These are phyloP conservation scores for Colletotrichum australisinense DNA, from an alignment of 2,329 filamentous ascomycete genomes.

Conservation along the genomic window DNA sequence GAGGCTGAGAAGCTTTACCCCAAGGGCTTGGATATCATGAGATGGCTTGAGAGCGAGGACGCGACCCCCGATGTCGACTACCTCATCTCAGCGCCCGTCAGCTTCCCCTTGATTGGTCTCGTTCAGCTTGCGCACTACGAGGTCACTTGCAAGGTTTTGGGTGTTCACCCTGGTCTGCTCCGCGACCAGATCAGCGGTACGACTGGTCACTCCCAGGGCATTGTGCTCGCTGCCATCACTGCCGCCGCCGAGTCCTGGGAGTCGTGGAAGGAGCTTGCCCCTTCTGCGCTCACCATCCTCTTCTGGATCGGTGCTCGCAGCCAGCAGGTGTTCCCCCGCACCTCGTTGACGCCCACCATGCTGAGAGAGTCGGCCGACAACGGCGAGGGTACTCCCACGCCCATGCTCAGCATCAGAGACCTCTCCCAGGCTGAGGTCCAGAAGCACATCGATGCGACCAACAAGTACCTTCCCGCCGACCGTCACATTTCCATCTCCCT, in stretches of 20 bases:
- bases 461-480: slow-evolving; percentile 92
- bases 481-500: slow-evolving; percentile 95
- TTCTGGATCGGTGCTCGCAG: slow-evolving; percentile 99
- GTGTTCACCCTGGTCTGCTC: slow-evolving; percentile 88
- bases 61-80: slow-evolving; percentile 95
- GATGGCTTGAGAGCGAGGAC: slow-evolving; percentile 91
- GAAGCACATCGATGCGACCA: slow-evolving; percentile 96
- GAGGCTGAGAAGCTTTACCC: slow-evolving; percentile 94
- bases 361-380: slow-evolving; percentile 94
- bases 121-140: slow-evolving; percentile 97
- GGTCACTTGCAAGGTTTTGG: slow-evolving; percentile 91
- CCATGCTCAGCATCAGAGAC: slow-evolving; percentile 98
- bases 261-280: slow-evolving; percentile 83
- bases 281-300: slow-evolving; percentile 87
- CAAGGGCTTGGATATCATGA: slow-evolving; percentile 95
- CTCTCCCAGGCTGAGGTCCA: slow-evolving; percentile 89
- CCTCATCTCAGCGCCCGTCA: slow-evolving; percentile 92
- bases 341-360: slow-evolving; percentile 89
- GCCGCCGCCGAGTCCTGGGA: slow-evolving; percentile 94
- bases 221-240: slow-evolving; percentile 92
- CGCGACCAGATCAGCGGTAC: slow-evolving; percentile 87
- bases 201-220: slow-evolving; percentile 96
- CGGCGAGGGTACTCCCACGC: slow-evolving; percentile 94
- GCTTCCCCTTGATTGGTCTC: slow-evolving; percentile 93
- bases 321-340: slow-evolving; percentile 96